Base-by-base conservation (phyloP, 1,284 basidiomycete genomes). In the Rhodotorula sp. region DNA sequence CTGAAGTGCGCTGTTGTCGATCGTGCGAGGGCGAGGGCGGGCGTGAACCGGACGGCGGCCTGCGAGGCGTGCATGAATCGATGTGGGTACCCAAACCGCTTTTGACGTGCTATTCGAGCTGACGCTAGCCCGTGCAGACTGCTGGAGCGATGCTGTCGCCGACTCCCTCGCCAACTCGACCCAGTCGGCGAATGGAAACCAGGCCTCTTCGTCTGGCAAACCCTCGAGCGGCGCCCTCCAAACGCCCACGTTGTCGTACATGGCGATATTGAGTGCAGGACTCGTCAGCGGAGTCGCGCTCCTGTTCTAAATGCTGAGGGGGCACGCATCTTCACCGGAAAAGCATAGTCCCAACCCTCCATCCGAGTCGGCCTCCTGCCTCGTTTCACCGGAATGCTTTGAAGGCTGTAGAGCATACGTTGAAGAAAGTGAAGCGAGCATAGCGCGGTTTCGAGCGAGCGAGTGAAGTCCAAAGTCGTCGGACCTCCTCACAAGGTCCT, bases 1-100 rank as follows among this genome's bases (percentile, higher is more conserved):
- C 75, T 83, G 47, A 80, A 81, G 22, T 83, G 83, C 65, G 82
- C 81, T 6, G 66, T 82, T 13, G 79, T 81, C 59, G 82, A 83
- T 64, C 78, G 81, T 47, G 77, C 81, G 11, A 64, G 73, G 26
- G 55, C 64, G 26, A 57, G 73, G 2, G 68, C 68, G 20, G 76
- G 78, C 60, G 65, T 81, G 46, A 70, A 75, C 15, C 57, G 77
- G 11, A 60, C 68, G 2, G 50, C 40, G 16, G 77, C 75, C 26
- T 83, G 82, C 74, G 68, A 78, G 51, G 20, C 68, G 18, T 81
- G 80, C 73, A 81, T 82, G 71, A 57, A 77, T 52, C 77, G 77
- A 26, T 82, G 72, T 74, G 37, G 30, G 64, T 50, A 7, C 54
- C 15, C 18, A 28, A 15, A 3, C 24, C 30, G 11, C 57, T 55